A percentile compares a stretch with the other conserved stretches of the same genome.
phyloP scores from a whole-genome alignment of 2,329 filamentous ascomycete species.

The Paecilomyces niveus region DNA sequence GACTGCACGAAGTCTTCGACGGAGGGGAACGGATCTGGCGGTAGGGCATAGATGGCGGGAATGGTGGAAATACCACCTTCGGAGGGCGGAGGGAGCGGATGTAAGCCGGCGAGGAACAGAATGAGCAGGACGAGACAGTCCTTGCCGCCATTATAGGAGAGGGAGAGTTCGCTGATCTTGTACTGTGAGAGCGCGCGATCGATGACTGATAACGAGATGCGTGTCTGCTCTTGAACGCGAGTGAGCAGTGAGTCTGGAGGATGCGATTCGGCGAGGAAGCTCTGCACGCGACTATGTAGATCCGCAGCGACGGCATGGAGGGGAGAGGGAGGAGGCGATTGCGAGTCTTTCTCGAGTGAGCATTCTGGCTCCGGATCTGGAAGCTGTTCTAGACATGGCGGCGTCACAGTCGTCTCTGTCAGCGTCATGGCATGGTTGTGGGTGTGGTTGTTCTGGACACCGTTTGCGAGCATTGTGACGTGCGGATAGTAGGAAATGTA shows the following conservation, averaged over 20 bases:
- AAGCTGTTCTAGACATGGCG: background rate
- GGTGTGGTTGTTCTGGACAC: background rate
- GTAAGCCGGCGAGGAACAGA: slow-evolving; percentile 65
- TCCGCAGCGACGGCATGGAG: slow-evolving; percentile 57
- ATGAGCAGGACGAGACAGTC: slow-evolving; percentile 91
- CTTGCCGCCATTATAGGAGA: slow-evolving; percentile 97
- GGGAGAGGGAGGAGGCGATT: slow-evolving; percentile 8
- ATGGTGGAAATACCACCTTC: slow-evolving; percentile 36
- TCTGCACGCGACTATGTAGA: slow-evolving; percentile 54
- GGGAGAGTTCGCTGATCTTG: slow-evolving; percentile 68
- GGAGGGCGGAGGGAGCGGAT: slow-evolving; percentile 37
- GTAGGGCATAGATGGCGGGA: slow-evolving; percentile 83
- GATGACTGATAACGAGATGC: slow-evolving; percentile 65
- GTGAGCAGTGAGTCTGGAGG: slow-evolving; percentile 49
- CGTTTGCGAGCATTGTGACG: background rate
- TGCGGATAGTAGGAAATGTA: background rate
- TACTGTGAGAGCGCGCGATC: slow-evolving; percentile 69
- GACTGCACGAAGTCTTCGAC: slow-evolving; percentile 75
- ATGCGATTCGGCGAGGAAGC: slow-evolving; percentile 58
- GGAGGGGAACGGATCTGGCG: slow-evolving; percentile 73
- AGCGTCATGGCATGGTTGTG: background rate
- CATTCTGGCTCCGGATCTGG: background rate
- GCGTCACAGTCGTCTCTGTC: background rate
- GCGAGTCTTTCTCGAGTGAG: background rate
- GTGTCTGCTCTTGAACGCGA: slow-evolving; percentile 67